Base-by-base conservation (phyloP, 2,329 filamentous ascomycete species). In the Cercospora zeina region DNA sequence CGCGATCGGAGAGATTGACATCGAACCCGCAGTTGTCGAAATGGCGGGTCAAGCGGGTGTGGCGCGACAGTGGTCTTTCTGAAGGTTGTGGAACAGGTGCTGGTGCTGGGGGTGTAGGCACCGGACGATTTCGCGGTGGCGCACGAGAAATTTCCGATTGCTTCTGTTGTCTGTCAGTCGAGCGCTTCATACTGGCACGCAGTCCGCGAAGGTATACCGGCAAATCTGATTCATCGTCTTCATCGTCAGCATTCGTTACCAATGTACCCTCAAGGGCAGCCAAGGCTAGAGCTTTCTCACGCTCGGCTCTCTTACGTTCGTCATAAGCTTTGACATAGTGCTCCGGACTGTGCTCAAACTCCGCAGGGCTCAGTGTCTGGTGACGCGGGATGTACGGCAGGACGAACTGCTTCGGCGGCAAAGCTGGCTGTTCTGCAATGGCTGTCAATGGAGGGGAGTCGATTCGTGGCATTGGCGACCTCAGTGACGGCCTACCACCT, bases 221-320 rank as follows among this genome's bases (percentile, higher is more conserved):
- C 30, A 54, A 16, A 34, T 54, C 50, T 21, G 39, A 21, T 45
- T 24, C 39, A 45, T 45, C 39, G 21, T 54, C 27, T 21, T 7
- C 27, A 2, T 21, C 24, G 16, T 54, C 31, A 54, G 50, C 27
- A 34, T 34, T 54, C 5, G 10, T 31, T 11, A 16, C 30, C 9
- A 11, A n/a, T 10, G 16, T 54, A 4, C 50, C 50, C 33, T 54
- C 50, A 10, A 54, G 4, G 30, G 50, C 50, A 31, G 50, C 50
- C 4, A 45, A 27, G 24, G 24, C 24, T 27, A 27, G 16, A 16
- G 39, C 39, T 45, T 45, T 45, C 13, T 36, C 50, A 11, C 30
- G 50, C 50, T 54, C 49, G 14, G 2, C 19, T 51, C 16, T 54
- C 30, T 54, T 54, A 34, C 50, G 24, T n/a, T 54, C 50, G 30